Evolutionary conservation across 768 basidiomycete genomes (phyloP).

Genomic region (Suillus variegatus): DNA sequence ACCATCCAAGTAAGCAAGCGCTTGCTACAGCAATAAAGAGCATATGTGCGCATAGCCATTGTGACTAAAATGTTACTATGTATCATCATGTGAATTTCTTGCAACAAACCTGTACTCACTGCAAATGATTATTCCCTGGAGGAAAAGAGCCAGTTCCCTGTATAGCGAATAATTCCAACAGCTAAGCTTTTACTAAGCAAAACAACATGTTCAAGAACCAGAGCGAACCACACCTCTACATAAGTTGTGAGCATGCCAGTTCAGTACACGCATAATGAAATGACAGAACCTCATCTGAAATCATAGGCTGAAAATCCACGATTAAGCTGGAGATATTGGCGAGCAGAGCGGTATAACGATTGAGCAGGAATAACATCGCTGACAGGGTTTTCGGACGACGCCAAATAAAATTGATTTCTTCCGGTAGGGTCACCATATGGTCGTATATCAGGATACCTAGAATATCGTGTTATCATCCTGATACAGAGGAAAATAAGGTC

Average conservation of each 20-base stretch:
- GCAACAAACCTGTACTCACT: slow-evolving; percentile 32
- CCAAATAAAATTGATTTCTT: slow-evolving; percentile 49
- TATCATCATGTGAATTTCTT: neutral
- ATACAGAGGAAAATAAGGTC: neutral
- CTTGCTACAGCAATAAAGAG: slow-evolving; percentile 45
- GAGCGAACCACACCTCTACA: slow-evolving; percentile 9
- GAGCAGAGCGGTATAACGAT: slow-evolving; percentile 50
- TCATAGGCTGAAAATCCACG: slow-evolving; percentile 22
- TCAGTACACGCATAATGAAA: neutral
- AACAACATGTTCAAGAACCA: neutral
- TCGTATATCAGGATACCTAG: slow-evolving; percentile 33
- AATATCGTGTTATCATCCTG: neutral
- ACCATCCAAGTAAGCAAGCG: slow-evolving; percentile 40
- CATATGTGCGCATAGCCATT: slow-evolving; percentile 49
- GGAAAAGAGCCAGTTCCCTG: slow-evolving; percentile 43
- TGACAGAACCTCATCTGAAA: slow-evolving; percentile 10
- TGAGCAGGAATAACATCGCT: slow-evolving; percentile 48
- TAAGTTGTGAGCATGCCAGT: neutral
- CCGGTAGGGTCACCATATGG: slow-evolving; percentile 29
- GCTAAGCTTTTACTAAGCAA: slow-evolving; percentile 24
- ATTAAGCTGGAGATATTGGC: slow-evolving; percentile 36
- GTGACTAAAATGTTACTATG: slow-evolving; percentile 31
- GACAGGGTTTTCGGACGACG: slow-evolving; percentile 37
- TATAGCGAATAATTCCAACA: slow-evolving; percentile 41
- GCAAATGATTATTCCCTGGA: slow-evolving; percentile 47